Evolutionary conservation across 2,329 filamentous ascomycete species (phyloP), one percentile per base, ranked within the genome.

Genomic region (Aspergillus fumigatiaffinis): DNA sequence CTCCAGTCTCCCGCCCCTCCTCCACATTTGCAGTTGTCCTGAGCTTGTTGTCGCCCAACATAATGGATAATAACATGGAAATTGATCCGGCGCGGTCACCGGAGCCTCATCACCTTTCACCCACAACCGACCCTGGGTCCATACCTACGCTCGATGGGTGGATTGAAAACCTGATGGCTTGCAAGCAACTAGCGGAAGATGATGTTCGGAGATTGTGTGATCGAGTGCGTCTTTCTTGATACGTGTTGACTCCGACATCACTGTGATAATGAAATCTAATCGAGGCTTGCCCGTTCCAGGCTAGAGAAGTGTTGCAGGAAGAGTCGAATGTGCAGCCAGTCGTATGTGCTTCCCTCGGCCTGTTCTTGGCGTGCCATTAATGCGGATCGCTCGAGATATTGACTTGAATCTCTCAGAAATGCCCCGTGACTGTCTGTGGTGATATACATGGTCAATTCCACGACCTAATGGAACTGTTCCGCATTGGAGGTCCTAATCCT

Each of bases 361-460:
- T n/a, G 32, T 23, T 50, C 32, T 35, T 53, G 51, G 56, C 50
- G 55, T 58, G 54, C 38, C 32, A 53, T 23, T 21, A 12, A 41
- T 41, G 47, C 53, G 54, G 10, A 41, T 57, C 63, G 56, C 63
- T 54, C 42, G 57, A 50, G 35, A 51, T 49, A 62, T 54, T 59
- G 64, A 65, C 66, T 66, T 58, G 62, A 60, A 51, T 61, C 38
- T 66, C 57, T 55, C 67, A 92, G 89, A 97, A 97, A 93, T 97
- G 93, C 76, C 94, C 94, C 48, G 94, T 97, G 66, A 99, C 94
- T 56, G 94, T 99, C 61, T 97, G 94, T 77, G 94, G 94, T 75
- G 94, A 99, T 79, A 99, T 99, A 74, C 94, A 99, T 78, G 94
- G 94, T 66, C 94, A 99, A 79, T 97, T 97, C 76, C 93, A 97